Evolutionary conservation across 129 eudicot genomes (phyloP), one percentile per base, ranked within the genome.

Genomic region (Helianthus annuus): DNA sequence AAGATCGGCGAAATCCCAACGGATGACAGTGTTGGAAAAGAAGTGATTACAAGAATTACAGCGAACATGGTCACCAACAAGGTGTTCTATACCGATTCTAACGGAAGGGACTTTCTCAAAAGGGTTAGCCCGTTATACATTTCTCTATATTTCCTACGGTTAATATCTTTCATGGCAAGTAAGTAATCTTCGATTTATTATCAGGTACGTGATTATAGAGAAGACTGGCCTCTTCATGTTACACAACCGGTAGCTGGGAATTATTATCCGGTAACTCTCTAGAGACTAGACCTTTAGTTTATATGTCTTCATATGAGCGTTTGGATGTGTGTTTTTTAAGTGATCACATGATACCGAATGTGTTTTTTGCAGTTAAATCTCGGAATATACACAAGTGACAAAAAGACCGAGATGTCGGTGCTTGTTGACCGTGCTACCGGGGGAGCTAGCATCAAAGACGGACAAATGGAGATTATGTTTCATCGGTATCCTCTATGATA

Each of bases 181-280:
- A 29, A 24, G 61, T 62, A 29, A 24, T 69, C 15, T 32, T 54
- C 71, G 59, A 60, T 59, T 48, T 70, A 14, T 55, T 82, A 74
- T 58, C 88, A 92, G 98, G 87, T 93, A 78, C 76, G 92, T 45
- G 88, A 93, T 84, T 78, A 83, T 44, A 82, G 98, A 82, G 83
- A 80, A 66, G 98, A 89, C 75, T 93, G 96, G 96, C 76, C 83
- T 69, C 96, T 93, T 55, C 39, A 68, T 73, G 96, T 93, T 79
- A 87, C 85, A 44, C 92, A 89, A 84, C 96, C 98, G 58, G 85
- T 93, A n/a, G 95, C 98, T 1, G 98, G 96, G 61, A 93, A 93
- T 78, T 93, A 93, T 69, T 93, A 93, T 79, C 98, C 98, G 27
- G 96, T 92, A 85, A 79, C 48, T 76, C 27, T 55, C 77, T 64